Evolutionary conservation across 768 basidiomycete genomes (phyloP).

Genomic region (Cystofilobasidium ferigula): DNA sequence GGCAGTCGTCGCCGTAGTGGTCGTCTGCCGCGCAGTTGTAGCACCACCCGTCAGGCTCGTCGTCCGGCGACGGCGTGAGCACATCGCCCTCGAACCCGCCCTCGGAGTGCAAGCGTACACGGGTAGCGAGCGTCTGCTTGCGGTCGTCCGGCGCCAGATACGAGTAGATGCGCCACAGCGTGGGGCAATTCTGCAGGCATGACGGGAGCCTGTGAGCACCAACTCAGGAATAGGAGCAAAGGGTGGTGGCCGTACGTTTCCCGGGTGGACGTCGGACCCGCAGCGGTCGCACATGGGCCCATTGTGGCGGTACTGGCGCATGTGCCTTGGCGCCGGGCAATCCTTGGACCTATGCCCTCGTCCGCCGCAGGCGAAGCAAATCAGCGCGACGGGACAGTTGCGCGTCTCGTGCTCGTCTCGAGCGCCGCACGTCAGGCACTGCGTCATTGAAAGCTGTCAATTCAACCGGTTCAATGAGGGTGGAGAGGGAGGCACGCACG

Average conservation of each 20-base stretch:
- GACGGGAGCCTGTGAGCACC: too few species aligned
- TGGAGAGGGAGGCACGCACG: slow-evolving; percentile 9
- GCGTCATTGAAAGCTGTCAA: too few species aligned
- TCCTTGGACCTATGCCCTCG: slow-evolving; percentile 26
- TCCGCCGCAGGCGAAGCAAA: slow-evolving; percentile 24
- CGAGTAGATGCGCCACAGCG: slow-evolving; percentile 26
- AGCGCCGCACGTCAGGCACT: slow-evolving; percentile 26
- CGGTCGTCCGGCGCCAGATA: slow-evolving; percentile 18
- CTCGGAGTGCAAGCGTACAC: slow-evolving; percentile 8
- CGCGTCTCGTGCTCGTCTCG: slow-evolving; percentile 22
- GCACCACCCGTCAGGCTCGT: slow-evolving; percentile 23
- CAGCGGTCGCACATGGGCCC: slow-evolving; percentile 25
- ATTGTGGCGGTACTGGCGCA: slow-evolving; percentile 16
- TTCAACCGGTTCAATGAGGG: not conserved
- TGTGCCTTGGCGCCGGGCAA: slow-evolving; percentile 18
- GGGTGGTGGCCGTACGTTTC: too few species aligned
- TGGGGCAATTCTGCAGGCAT: slow-evolving; percentile 22
- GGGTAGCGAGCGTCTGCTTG: slow-evolving; percentile 5
- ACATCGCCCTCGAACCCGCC: slow-evolving; percentile 26
- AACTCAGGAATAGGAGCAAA: too few species aligned
- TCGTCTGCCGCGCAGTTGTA: slow-evolving; percentile 25
- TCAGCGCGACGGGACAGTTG: slow-evolving; percentile 25
- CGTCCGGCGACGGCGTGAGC: slow-evolving; percentile 11
- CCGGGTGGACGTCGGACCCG: slow-evolving; percentile 22
- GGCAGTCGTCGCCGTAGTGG: slow-evolving; percentile 26